Conservation (phyloP, 2,329 filamentous ascomycete genomes). For the Aureobasidium melanogenum region DNA sequence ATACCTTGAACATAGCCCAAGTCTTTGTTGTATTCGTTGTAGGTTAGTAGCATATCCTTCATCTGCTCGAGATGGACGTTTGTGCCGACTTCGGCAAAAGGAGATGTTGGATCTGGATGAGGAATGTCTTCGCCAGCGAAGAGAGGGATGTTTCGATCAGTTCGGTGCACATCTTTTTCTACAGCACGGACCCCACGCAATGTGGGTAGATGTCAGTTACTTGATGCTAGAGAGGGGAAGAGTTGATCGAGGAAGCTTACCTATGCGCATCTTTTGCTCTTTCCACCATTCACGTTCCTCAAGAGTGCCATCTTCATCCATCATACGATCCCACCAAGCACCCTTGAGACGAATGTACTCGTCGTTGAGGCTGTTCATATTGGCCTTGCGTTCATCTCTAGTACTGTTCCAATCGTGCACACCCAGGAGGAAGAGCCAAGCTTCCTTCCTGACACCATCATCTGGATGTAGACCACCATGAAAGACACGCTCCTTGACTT, state of each 20-base stretch:
- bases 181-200: conserved; percentile 44
- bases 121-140: conserved; percentile 95
- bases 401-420: conserved; percentile 93
- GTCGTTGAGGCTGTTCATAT: conserved; percentile 77
- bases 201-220: conserved; percentile 40
- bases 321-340: conserved; percentile 89
- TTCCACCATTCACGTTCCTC: conserved; percentile 94
- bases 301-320: conserved; percentile 69
- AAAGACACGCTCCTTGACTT: conserved; percentile 95
- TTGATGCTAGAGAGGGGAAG: background rate
- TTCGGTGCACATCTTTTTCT: conserved; percentile 99
- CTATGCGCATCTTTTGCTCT: conserved; percentile 86
- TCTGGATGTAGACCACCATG: conserved; percentile 84
- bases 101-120: conserved; percentile 90
- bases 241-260: conserved; percentile 46
- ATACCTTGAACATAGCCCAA: conserved; percentile 98
- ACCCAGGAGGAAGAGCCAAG: conserved; percentile 88
- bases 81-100: conserved; percentile 84
- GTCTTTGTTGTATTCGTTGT: conserved; percentile 95
- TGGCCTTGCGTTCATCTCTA: conserved; percentile 70
- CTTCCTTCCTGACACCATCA: conserved; percentile 89
- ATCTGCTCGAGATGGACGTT: conserved; percentile 98
- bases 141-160: conserved; percentile 87
- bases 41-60: conserved; percentile 97
- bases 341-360: conserved; percentile 92